Evolutionary conservation across 2,329 filamentous ascomycete species (phyloP).

Genomic region (Thielaviopsis ethacetica): DNA sequence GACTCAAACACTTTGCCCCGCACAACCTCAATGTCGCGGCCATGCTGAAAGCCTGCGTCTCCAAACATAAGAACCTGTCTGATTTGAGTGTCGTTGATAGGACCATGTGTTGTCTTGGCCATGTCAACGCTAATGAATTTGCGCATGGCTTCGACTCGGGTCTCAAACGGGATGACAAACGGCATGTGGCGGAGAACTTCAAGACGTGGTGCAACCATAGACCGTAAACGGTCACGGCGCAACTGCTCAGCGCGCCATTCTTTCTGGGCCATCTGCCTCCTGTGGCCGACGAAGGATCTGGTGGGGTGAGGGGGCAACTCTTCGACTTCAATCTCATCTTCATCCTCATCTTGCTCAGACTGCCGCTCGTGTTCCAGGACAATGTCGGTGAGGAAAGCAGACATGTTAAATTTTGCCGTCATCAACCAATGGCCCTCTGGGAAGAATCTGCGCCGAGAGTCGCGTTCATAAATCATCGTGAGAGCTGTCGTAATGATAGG

Average conservation of each 20-base stretch:
- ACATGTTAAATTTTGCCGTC: constrained; percentile 76
- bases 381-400: constrained; percentile 70
- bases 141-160: constrained; percentile 79
- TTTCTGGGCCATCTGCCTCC: not conserved
- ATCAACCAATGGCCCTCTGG: constrained; percentile 85
- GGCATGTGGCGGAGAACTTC: constrained; percentile 93
- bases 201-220: constrained; percentile 67
- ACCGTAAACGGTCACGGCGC: constrained; percentile 54
- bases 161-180: constrained; percentile 87
- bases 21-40: constrained; percentile 64
- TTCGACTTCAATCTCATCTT: constrained; percentile 19
- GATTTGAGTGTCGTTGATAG: constrained; percentile 14
- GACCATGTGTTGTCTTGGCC: constrained; percentile 57
- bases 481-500: constrained; percentile 65
- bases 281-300: not conserved
- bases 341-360: constrained; percentile 34
- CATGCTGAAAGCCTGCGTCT: constrained; percentile 12
- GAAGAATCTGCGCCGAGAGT: constrained; percentile 75
- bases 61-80: constrained; percentile 7
- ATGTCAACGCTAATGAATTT: constrained; percentile 58
- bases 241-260: constrained; percentile 18
- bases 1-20: constrained; percentile 71
- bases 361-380: constrained; percentile 76
- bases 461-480: constrained; percentile 80
- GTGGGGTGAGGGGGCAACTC: not conserved